These are phyloP conservation scores for Mrakia gelida DNA, from an alignment of 768 basidiomycete genomes.

Conservation along the genomic window DNA sequence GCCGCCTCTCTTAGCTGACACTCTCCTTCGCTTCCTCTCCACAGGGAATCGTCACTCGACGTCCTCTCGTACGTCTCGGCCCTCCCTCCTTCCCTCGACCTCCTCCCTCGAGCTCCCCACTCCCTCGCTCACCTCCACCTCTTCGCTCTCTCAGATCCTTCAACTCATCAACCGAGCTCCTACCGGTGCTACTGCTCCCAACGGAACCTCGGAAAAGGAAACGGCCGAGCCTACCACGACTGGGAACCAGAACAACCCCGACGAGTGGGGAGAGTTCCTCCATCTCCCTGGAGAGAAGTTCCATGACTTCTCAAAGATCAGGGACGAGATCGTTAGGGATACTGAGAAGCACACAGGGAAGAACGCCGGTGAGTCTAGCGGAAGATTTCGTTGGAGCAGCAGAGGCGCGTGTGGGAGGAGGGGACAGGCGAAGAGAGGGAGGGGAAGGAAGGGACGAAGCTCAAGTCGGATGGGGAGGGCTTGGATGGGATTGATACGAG, in stretches of 20 bases:
- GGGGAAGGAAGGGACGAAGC: neutral
- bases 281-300: slow-evolving; percentile 94
- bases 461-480: neutral
- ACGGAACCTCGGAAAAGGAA: neutral
- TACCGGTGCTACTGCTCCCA: slow-evolving; percentile 46
- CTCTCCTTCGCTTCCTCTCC: neutral
- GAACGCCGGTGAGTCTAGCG: slow-evolving; percentile 60
- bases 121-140: neutral
- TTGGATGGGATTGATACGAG: neutral
- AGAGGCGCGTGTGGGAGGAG: neutral
- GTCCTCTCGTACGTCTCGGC: slow-evolving; percentile 65
- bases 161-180: slow-evolving; percentile 84
- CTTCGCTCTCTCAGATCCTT: slow-evolving; percentile 57
- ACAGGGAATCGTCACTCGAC: slow-evolving; percentile 87
- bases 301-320: slow-evolving; percentile 93
- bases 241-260: slow-evolving; percentile 67
- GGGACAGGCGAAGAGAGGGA: neutral
- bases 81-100: neutral
- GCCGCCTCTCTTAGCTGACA: neutral
- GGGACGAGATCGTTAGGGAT: slow-evolving; percentile 91
- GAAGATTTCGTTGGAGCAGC: neutral
- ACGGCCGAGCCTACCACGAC: neutral
- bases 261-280: slow-evolving; percentile 99
- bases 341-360: slow-evolving; percentile 98
- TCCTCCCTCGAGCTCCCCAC: slow-evolving; percentile 24